Base-by-base conservation (phyloP, 2,329 filamentous ascomycete species). In the Aspergillus sp. region DNA sequence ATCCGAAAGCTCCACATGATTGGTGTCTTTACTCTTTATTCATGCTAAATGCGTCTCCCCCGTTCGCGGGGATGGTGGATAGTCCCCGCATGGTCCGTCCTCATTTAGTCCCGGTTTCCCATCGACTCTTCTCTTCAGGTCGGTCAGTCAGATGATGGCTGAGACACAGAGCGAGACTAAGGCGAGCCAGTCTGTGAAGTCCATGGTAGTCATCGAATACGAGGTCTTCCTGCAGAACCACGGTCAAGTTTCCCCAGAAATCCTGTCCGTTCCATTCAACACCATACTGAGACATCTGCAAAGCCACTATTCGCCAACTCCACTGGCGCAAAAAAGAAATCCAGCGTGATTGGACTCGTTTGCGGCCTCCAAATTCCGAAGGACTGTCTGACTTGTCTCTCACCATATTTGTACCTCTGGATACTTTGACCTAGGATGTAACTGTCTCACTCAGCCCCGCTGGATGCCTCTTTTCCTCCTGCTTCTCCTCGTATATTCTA, bases 371-470 rank as follows among this genome's bases (percentile, higher is more conserved):
- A 41, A 7, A n/a, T 32, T 11, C 17, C 26, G 24, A 34, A 12
- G 9, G 26, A 15, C 11, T 3, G 34, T 15, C 26, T 50, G 53
- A 17, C 20, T 56, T 45, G 41, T 32, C 42, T 42, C n/a, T 50
- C 30, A 22, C 38, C 20, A 32, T 22, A 15, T 20, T 22, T 48
- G 22, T 57, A 26, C 32, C 20, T 42, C 44, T 45, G 47, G 41
- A 38, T 56, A 42, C 38, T 30, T 30, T 45, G 48, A 18, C 36
- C 9, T 17, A 24, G 43, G 49, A 53, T 53, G 55, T 53, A 53
- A 57, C 47, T 51, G 53, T 56, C 53, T 56, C 47, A 51, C 47
- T 17, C n/a, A 30, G 39, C 32, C 53, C 32, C 39, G n/a, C 30
- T 15, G 30, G 11, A 44, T 39, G 41, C 18, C 4, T 42, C 38